Conservation (phyloP, 2,329 filamentous ascomycete genomes). For the Dactylellina parvicollis region DNA sequence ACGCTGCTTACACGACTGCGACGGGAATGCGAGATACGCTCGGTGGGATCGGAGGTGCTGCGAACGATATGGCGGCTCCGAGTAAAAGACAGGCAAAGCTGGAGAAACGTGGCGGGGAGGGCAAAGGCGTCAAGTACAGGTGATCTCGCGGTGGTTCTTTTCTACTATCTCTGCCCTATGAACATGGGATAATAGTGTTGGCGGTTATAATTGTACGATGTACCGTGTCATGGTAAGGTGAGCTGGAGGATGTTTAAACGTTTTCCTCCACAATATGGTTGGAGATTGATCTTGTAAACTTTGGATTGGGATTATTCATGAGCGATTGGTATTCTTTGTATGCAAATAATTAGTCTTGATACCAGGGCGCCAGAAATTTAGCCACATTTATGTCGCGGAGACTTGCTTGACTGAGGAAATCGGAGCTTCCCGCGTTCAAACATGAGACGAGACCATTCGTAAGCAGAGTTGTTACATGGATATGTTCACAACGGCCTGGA, state of each 20-base stretch:
- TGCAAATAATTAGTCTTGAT: no score
- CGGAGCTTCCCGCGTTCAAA: no score
- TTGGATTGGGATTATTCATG: background rate
- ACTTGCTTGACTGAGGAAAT: no score
- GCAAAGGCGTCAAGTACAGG: conserved; percentile 42
- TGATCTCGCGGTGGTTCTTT: conserved; percentile 1
- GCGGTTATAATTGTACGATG: background rate
- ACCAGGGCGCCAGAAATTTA: no score
- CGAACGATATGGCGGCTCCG: conserved; percentile 57
- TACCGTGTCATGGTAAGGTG: background rate
- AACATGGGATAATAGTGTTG: background rate
- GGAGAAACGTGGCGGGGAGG: conserved; percentile 62
- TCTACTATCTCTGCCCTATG: background rate
- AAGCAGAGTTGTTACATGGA: no score
- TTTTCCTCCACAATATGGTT: no score
- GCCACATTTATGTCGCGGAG: no score
- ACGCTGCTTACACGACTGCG: conserved; percentile 64
- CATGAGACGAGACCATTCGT: no score
- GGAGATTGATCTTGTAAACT: background rate
- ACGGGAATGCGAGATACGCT: conserved; percentile 64
- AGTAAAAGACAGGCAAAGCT: conserved; percentile 68
- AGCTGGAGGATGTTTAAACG: background rate
- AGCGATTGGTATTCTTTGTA: background rate
- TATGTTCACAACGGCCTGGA: background rate
- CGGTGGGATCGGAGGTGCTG: conserved; percentile 59